Evolutionary conservation across 2,329 filamentous ascomycete species (phyloP).

Genomic region (Dactylellina sp.): DNA sequence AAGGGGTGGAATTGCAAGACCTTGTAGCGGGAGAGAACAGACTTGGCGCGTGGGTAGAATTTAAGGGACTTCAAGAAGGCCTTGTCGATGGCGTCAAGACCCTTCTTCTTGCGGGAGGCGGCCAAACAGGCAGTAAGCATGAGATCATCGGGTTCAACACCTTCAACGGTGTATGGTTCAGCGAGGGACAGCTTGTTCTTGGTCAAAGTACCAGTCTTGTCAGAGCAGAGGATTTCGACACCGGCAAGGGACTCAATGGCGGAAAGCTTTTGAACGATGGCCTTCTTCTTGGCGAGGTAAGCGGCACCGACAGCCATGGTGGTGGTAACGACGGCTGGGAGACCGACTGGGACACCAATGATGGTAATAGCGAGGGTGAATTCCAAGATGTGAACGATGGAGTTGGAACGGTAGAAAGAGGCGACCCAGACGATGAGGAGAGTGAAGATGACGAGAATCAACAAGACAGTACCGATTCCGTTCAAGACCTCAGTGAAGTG

Average conservation of each 20-base stretch:
- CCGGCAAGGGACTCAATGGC: conserved; percentile 92
- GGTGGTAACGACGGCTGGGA: conserved; percentile 90
- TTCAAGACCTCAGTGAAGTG: conserved; percentile 94
- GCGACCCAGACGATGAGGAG: conserved; percentile 86
- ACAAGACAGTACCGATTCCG: conserved; percentile 82
- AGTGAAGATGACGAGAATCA: conserved; percentile 83
- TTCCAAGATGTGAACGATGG: conserved; percentile 80
- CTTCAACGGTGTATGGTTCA: conserved; percentile 84
- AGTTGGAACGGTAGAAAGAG: conserved; percentile 87
- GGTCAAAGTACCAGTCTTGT: conserved; percentile 93
- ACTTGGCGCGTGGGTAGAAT: conserved; percentile 84
- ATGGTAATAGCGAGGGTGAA: conserved; percentile 92
- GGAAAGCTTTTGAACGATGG: conserved; percentile 91
- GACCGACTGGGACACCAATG: conserved; percentile 91
- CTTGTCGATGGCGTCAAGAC: conserved; percentile 94
- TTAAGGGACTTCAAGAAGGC: conserved; percentile 88
- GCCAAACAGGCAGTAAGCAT: conserved; percentile 93
- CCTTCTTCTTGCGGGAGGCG: conserved; percentile 93
- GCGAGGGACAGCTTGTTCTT: conserved; percentile 92
- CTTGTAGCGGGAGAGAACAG: conserved; percentile 83
- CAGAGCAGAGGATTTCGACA: conserved; percentile 92
- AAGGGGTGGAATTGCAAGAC: conserved; percentile 87
- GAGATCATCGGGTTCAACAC: conserved; percentile 85
- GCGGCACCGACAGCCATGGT: conserved; percentile 95
- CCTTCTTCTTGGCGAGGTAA: conserved; percentile 91